Conservation (phyloP, 2,329 filamentous ascomycete species). For the Alternaria sp. region DNA sequence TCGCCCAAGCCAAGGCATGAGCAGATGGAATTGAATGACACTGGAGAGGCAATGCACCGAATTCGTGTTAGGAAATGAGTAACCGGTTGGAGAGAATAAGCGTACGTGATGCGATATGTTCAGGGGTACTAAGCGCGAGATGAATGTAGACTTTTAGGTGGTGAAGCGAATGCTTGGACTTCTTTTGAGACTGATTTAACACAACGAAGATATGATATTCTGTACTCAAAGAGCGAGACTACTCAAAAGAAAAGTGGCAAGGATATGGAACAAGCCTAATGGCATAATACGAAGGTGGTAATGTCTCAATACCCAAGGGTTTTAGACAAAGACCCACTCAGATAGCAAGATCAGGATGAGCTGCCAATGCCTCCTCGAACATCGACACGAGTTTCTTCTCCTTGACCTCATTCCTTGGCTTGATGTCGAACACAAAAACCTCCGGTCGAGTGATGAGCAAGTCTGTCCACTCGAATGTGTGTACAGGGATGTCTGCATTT, state of each 20-base stretch:
- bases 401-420: constrained; percentile 5
- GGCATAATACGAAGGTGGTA: fast-evolving
- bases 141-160: neutral
- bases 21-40: neutral
- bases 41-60: fast-evolving
- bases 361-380: constrained; percentile 7
- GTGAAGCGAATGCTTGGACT: neutral
- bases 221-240: neutral
- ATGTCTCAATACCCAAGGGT: fast-evolving
- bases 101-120: neutral
- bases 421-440: constrained; percentile 8
- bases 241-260: neutral
- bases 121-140: neutral
- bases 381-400: constrained; percentile 7
- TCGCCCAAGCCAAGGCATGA: neutral
- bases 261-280: too few species aligned
- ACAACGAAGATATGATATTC: neutral
- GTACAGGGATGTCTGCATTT: neutral
- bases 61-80: neutral
- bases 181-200: neutral
- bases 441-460: constrained; percentile 8
- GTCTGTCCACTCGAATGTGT: constrained; percentile 7
- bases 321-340: neutral
- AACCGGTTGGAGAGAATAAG: fast-evolving
- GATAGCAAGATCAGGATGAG: constrained; percentile 1